Base-by-base conservation (phyloP, 441 rosid genomes). In the Syzygium syzygioides region DNA sequence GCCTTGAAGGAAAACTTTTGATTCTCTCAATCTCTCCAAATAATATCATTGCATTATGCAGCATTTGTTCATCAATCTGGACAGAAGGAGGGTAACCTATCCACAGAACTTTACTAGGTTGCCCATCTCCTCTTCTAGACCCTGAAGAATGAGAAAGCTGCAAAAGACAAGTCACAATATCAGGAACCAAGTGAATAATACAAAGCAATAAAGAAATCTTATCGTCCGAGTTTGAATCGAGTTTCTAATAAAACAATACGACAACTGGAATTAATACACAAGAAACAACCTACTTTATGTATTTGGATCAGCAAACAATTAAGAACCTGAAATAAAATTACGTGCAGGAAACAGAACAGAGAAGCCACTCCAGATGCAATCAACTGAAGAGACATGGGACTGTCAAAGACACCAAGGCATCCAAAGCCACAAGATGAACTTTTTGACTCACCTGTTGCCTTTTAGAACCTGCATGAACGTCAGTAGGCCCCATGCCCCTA, bases 21-120 rank as follows among this genome's bases (percentile, higher is more conserved):
- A 93, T 96, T 90, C 95, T 95, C 94, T 96, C 99, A 91, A 98
- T 98, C 95, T 98, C 99, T 54, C 99, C 99, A 90, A 96, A 98
- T 89, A 97, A 94, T 90, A 98, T 98, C 99, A 97, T 95, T 50
- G 97, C 96, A 94, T 98, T 98, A 91, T 96, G 98, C 89, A 98
- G 95, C 99, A 95, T 96, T 89, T 95, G 98, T 86, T 98, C 99
- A 91, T 96, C 98, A 53, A 98, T 95, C 93, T 93, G 98, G 87
- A 96, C 93, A 71, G 97, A 92, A 89, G 99, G 98, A 88, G 99
- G 99, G 91, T 98, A 98, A 4, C 99, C 99, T 88, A 98, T 91
- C 98, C 98, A 94, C 90, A 98, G 89, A 87, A 96, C 93, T 15
- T 96, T 96, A 93, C 99, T 97, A 53, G 98, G 99, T 64, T 92